Conservation (phyloP, 352 stramenopile genomes). For the Phytopythium montanum region DNA sequence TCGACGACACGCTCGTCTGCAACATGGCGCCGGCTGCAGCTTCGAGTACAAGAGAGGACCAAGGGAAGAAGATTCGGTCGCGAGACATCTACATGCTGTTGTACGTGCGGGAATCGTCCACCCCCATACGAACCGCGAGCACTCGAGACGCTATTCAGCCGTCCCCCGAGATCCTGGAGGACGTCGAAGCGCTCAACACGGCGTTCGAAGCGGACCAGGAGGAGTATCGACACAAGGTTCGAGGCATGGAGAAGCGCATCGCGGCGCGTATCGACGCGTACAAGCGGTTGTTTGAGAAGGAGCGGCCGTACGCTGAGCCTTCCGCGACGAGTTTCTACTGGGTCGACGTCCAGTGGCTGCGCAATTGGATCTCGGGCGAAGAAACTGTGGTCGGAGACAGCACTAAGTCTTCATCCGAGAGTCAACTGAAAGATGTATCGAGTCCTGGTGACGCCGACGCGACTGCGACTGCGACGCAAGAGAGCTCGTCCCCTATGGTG, state of each 20-base stretch:
- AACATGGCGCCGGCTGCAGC: slow-evolving; percentile 34
- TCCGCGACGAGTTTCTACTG: slow-evolving; percentile 48
- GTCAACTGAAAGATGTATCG: neutral
- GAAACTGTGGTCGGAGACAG: slow-evolving; percentile 17
- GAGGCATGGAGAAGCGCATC: slow-evolving; percentile 47
- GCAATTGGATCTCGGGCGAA: slow-evolving; percentile 60
- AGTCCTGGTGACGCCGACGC: slow-evolving; percentile 1
- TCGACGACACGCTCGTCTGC: slow-evolving; percentile 77
- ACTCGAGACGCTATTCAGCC: slow-evolving; percentile 12
- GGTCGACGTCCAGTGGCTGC: slow-evolving; percentile 66
- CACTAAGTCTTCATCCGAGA: slow-evolving; percentile 9
- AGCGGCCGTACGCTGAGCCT: slow-evolving; percentile 33
- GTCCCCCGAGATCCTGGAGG: slow-evolving; percentile 30
- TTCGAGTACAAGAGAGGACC: slow-evolving; percentile 36
- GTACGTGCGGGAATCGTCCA: slow-evolving; percentile 44
- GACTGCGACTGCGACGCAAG: slow-evolving; percentile 1
- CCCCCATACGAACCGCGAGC: neutral
- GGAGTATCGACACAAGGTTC: slow-evolving; percentile 40
- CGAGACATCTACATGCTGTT: slow-evolving; percentile 87
- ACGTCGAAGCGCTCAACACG: slow-evolving; percentile 47
- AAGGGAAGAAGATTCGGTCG: slow-evolving; percentile 60
- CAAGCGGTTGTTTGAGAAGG: slow-evolving; percentile 58
- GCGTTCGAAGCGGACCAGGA: slow-evolving; percentile 46
- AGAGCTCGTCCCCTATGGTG: neutral
- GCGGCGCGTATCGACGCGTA: slow-evolving; percentile 49